Evolutionary conservation across 116 monocot genomes (phyloP), one percentile per base, ranked within the genome.

Genomic region (Iris pallida): DNA sequence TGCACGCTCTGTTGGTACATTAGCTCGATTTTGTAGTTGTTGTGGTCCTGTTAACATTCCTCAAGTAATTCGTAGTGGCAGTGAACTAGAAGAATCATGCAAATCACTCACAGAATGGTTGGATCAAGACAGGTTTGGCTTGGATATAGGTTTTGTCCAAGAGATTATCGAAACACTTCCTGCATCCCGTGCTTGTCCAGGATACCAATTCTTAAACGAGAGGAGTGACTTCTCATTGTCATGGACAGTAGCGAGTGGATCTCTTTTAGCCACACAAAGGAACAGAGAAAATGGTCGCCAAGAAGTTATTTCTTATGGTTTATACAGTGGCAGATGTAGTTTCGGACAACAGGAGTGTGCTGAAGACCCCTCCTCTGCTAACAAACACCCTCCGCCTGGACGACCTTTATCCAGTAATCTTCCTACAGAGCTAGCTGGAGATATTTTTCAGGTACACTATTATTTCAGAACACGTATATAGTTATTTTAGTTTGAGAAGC

Each of bases 111-210:
- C 64, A 61, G 69, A 82, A 68, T 98, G 98, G 98, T 80, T 98
- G 60, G 75, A 86, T 20, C 82, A 79, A 44, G 98, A 98, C 55
- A 90, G 98, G 63, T 88, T 88, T 84, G 98, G 98, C 55, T 88
- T 98, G 73, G 90, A 98, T 61, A 72, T 84, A 66, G 88, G 72
- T 63, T 90, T 98, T 82, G 78, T 82, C 16, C 90, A 90, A 62
- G 98, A 98, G 82, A 70, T 98, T 53, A 76, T 98, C 20, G 98
- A 93, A 83, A 79, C 66, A 4, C 79, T 93, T 82, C 84, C 90
- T 73, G 81, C 78, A 70, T 79, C 89, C 7, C 79, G 63, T 73
- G 55, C 68, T 59, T 98, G 93, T 80, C 60, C 80, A 42, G 43
- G 59, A 8, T 98, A 98, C 68, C 72, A 79, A 42, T 78, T 81